Conservation (phyloP, 2,329 filamentous ascomycete genomes). For the Emmonsiellopsis sp. region DNA sequence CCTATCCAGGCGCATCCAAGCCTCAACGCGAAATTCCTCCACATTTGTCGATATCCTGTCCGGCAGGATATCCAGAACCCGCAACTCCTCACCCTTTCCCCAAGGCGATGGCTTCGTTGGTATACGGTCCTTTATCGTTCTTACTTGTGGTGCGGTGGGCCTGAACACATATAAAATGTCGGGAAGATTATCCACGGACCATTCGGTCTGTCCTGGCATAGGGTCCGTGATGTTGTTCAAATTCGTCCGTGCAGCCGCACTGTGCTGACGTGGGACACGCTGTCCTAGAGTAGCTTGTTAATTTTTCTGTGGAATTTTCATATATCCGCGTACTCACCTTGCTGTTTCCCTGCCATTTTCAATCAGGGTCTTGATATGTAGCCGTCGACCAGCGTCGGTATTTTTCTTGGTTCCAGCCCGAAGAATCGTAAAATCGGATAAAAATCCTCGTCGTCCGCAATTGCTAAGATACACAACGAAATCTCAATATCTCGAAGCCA, state of each 20-base stretch:
- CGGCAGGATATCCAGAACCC: conserved; percentile 18
- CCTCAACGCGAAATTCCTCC: conserved; percentile 22
- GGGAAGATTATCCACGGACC: conserved; percentile 17
- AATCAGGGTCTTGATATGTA: background rate
- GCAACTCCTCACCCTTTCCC: conserved; percentile 6
- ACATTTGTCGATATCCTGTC: conserved; percentile 22
- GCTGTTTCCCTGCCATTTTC: background rate
- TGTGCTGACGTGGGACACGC: conserved; percentile 7
- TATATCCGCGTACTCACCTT: background rate
- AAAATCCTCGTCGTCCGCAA: background rate
- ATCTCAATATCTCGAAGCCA: background rate
- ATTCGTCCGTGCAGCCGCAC: background rate
- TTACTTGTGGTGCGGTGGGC: conserved; percentile 5
- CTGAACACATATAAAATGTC: conserved; percentile 18
- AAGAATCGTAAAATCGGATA: background rate
- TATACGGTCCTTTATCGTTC: conserved; percentile 1
- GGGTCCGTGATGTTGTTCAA: conserved; percentile 7
- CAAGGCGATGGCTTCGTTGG: conserved; percentile 11
- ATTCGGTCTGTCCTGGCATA: conserved; percentile 13
- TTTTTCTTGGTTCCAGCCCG: background rate
- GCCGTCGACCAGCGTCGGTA: background rate
- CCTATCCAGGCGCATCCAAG: conserved; percentile 22
- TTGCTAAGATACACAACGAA: background rate
- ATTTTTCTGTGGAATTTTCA: background rate
- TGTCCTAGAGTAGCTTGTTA: background rate